Evolutionary conservation across 1,284 basidiomycete genomes (phyloP), one percentile per base, ranked within the genome.

Genomic region (Leccinum pallidistipes): DNA sequence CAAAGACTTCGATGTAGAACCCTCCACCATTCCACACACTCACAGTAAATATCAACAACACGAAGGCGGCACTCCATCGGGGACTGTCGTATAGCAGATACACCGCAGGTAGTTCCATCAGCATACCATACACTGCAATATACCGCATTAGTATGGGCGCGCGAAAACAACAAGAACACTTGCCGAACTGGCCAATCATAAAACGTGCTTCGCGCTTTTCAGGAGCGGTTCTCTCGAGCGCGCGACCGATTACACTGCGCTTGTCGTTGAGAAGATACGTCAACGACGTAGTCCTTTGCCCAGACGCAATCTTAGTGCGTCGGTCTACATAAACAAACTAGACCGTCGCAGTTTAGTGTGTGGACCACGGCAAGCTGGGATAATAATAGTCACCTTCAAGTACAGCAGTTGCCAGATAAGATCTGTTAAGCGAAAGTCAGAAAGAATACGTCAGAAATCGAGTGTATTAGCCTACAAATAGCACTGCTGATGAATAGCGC

Each of bases 1-100:
- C 94, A 73, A 96, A 97, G 34, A 97, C 94, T 74, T 98, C 95
- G 63, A 97, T 95, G 74, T 97, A 97, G 80, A 86, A 94, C 9
- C 86, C 91, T 63, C 83, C 92, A 57, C 86, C 92, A 68, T 94
- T 94, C 92, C 92, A 94, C 1, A 90, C 90, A 64, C 88, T 90
- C 50, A 94, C 91, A 34, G 83, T 79, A 69, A 97, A 92, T 53
- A 96, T 90, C 62, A 85, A 65, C 47, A 94, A 78, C 24, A 97
- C 78, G 78, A 94, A 96, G 2, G 83, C 74, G 14, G 85, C 86
- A 64, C 91, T 93, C 81, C 89, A 92, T 54, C 81, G 79, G 1
- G 88, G 74, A 69, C 85, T 92, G 69, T 91, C 85, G 67, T 94
- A 95, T 31, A 97, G 80, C 55, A 96, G 63, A 68, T 90, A 90